Conservation (phyloP, 2,329 filamentous ascomycete species). For the Graphiopsis chlorocephala region DNA sequence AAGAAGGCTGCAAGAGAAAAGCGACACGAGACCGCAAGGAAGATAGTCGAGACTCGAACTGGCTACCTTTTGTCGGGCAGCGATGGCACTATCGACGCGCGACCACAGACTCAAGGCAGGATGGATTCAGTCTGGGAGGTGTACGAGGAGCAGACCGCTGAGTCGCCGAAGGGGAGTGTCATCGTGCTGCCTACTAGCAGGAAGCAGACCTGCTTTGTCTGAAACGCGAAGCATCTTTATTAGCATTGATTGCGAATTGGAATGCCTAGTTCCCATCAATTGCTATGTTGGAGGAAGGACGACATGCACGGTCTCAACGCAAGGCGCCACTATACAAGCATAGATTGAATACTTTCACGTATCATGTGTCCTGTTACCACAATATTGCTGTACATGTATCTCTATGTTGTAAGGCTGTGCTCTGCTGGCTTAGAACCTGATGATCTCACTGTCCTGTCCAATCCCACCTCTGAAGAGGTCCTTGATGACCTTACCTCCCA, state of each 20-base stretch:
- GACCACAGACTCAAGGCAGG: too few relatives aligned
- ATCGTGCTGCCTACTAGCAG: background rate
- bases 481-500: constrained; percentile 63
- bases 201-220: background rate
- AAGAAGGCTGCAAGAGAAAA: constrained; percentile 18
- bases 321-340: background rate
- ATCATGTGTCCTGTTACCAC: background rate
- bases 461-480: constrained; percentile 73
- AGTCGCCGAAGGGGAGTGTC: constrained; percentile 10
- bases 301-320: background rate
- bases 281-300: background rate
- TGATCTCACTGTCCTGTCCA: constrained; percentile 30
- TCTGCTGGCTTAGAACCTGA: constrained; percentile 26
- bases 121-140: background rate
- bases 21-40: constrained; percentile 13
- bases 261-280: background rate
- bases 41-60: constrained; percentile 4
- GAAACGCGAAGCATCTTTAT: background rate
- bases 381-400: background rate
- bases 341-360: background rate
- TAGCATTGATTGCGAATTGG: background rate
- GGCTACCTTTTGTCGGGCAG: background rate
- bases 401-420: background rate
- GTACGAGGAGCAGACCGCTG: constrained; percentile 7
- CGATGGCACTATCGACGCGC: constrained; percentile 16